Evolutionary conservation across 2,329 filamentous ascomycete species (phyloP), one percentile per base, ranked within the genome.

Genomic region (Truncatella angustata): DNA sequence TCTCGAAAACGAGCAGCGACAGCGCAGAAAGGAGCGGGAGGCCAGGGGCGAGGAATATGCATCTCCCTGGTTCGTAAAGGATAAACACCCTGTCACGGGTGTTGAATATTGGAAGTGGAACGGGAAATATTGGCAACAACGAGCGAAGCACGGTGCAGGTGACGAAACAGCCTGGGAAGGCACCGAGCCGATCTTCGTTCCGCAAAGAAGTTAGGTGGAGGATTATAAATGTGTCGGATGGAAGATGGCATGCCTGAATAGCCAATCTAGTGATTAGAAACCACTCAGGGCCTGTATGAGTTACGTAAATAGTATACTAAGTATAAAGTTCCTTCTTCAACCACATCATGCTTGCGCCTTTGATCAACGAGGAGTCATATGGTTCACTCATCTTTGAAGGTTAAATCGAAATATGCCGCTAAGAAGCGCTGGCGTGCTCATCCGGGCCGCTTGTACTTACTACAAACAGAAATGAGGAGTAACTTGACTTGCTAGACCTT

Each of bases 81-180:
- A 77, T 2, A 81, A 70, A 59, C 92, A 90, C 70, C 81, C 88
- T 35, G 75, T 89, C 16, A 97, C 93, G 3, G 92, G 94, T 1
- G 91, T 96, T 71, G 80, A 87, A 58, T 96, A 88, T 71, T 99
- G 94, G 94, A 79, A 86, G 60, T 95, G 93, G 64, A 95, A 85
- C 63, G 88, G 88, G 35, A 82, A 88, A 68, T 99, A 99, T 70
- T 99, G 94, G 94, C 78, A 83, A 62, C 76, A 85, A 62, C 79
- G 90, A 55, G 79, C 88, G 47, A 78, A 76, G 68, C 87, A 86
- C 36, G 86, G 84, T 18, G 71, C 78, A 51, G 83, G 88, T 48
- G 77, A 82, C 55, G 51, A 63, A 26, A 65, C 76, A 62, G 76
- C 75, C 50, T 90, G 92, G 91, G 81, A 82, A 56, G 80, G 83